These are phyloP conservation scores for Meyerozyma carpophila DNA, from an alignment of 1,139 yeast genomes.

Conservation along the genomic window DNA sequence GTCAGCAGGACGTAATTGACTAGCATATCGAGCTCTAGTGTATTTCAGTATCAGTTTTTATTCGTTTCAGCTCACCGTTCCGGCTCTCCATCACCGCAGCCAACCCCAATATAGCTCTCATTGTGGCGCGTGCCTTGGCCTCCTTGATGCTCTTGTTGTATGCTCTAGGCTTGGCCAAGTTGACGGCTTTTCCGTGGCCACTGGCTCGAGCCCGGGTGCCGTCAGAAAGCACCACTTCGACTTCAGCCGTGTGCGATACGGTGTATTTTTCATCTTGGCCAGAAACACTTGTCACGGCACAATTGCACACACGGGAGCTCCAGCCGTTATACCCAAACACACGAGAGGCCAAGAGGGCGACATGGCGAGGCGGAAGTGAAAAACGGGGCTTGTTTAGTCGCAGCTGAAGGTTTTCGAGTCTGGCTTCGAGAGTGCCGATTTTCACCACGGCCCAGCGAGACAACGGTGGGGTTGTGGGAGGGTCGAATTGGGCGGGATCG, in stretches of 20 bases:
- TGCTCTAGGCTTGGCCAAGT: slow-evolving; percentile 32
- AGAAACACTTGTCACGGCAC: slow-evolving; percentile 20
- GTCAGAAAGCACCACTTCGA: slow-evolving; percentile 42
- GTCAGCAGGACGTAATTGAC: no score
- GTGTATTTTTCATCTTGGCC: slow-evolving; percentile 14
- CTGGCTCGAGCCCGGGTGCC: slow-evolving; percentile 36
- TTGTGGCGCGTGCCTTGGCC: slow-evolving; percentile 47
- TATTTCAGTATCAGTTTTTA: no score
- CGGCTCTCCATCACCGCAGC: slow-evolving; percentile 1
- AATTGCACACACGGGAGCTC: slow-evolving; percentile 44
- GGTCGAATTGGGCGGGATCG: slow-evolving; percentile 15
- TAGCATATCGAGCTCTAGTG: no score
- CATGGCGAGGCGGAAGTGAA: neutral
- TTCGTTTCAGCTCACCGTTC: no score
- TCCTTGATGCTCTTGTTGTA: slow-evolving; percentile 46
- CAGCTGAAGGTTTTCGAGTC: slow-evolving; percentile 23
- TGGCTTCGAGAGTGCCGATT: slow-evolving; percentile 32
- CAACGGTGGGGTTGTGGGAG: slow-evolving; percentile 4
- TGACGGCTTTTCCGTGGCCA: slow-evolving; percentile 39
- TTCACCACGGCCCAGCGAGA: slow-evolving; percentile 26
- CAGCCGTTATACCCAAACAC: slow-evolving; percentile 66
- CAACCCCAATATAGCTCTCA: slow-evolving; percentile 31
- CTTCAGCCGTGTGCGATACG: slow-evolving; percentile 19
- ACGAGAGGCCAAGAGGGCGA: slow-evolving; percentile 48
- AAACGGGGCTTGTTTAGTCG: neutral